Conservation (phyloP, 371 early-diverging fungal species). For the Catenaria anguillulae region DNA sequence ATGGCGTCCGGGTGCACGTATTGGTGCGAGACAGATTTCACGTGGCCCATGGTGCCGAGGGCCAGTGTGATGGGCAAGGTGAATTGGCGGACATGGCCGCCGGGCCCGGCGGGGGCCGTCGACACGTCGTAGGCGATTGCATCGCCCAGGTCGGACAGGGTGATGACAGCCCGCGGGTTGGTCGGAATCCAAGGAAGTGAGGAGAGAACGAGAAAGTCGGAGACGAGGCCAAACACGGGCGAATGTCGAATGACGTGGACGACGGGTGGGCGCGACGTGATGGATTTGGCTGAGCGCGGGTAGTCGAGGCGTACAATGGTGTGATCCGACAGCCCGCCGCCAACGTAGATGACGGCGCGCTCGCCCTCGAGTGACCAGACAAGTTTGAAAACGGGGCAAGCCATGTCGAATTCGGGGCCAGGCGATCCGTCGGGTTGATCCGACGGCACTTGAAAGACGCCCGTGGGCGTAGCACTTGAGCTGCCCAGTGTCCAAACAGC, state of each 20-base stretch:
- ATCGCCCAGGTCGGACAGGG: not conserved
- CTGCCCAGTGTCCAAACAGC: not conserved
- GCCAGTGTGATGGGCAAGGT: not conserved
- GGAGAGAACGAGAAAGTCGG: not conserved
- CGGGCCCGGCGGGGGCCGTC: not conserved
- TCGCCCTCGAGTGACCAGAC: not conserved
- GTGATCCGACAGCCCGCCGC: not conserved
- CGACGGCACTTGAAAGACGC: not conserved
- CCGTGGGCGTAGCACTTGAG: too few relatives aligned
- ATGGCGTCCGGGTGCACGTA: not conserved
- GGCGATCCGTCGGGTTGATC: too few relatives aligned
- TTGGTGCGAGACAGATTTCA: not conserved
- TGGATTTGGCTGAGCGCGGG: not conserved
- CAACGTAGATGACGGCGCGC: not conserved
- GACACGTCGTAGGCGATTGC: not conserved
- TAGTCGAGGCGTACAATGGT: not conserved
- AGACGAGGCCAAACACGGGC: not conserved
- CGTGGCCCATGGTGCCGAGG: not conserved
- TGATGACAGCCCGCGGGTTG: not conserved
- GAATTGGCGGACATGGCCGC: not conserved
- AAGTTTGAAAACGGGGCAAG: slow-evolving; percentile 1
- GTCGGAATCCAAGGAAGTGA: not conserved
- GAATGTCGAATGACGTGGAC: not conserved
- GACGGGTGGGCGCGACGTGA: not conserved
- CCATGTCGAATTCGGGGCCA: too few relatives aligned